Percentiles rank a stretch among this genome's conserved stretches.
Evolutionary conservation across 2,329 filamentous ascomycete species (phyloP).

Genomic region (Talaromyces funiculosus): DNA sequence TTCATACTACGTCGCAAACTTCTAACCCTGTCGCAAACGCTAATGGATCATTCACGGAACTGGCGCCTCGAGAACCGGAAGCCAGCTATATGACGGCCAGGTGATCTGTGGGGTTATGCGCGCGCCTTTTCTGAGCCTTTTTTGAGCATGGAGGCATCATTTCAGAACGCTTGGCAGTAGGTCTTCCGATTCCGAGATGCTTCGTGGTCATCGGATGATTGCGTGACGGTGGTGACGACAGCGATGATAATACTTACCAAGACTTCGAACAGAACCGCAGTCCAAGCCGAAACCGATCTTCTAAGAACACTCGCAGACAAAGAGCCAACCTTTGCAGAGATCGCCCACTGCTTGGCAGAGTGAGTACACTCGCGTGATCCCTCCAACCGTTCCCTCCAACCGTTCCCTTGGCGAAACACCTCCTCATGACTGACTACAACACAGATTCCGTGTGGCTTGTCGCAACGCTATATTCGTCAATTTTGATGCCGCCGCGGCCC

Average conservation of each 20-base stretch:
- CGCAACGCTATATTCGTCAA: constrained; percentile 68
- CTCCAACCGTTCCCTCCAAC: constrained; percentile 6
- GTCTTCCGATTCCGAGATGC: constrained; percentile 18
- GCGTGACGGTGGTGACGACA: neutral
- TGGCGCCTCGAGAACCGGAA: constrained; percentile 44
- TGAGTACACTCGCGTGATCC: constrained; percentile 20
- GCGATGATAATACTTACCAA: neutral
- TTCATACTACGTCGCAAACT: neutral
- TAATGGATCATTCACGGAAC: constrained; percentile 53
- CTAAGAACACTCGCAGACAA: constrained; percentile 44
- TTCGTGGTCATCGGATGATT: neutral
- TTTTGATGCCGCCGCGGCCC: constrained; percentile 40
- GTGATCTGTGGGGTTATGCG: constrained; percentile 47
- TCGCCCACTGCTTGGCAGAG: constrained; percentile 42
- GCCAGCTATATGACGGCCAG: constrained; percentile 54
- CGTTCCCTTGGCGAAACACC: neutral
- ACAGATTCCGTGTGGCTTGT: constrained; percentile 64
- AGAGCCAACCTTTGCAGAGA: constrained; percentile 46
- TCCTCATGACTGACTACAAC: constrained; percentile 17
- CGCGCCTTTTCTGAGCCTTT: constrained; percentile 16
- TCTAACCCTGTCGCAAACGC: constrained; percentile 15
- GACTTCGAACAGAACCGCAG: constrained; percentile 26
- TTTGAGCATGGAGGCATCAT: constrained; percentile 41
- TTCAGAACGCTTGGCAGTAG: constrained; percentile 50
- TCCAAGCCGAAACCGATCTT: constrained; percentile 47